Percentiles rank a stretch among this genome's conserved stretches.
Conservation (phyloP, 2,329 filamentous ascomycete species). For the Aspergillus sp. region DNA sequence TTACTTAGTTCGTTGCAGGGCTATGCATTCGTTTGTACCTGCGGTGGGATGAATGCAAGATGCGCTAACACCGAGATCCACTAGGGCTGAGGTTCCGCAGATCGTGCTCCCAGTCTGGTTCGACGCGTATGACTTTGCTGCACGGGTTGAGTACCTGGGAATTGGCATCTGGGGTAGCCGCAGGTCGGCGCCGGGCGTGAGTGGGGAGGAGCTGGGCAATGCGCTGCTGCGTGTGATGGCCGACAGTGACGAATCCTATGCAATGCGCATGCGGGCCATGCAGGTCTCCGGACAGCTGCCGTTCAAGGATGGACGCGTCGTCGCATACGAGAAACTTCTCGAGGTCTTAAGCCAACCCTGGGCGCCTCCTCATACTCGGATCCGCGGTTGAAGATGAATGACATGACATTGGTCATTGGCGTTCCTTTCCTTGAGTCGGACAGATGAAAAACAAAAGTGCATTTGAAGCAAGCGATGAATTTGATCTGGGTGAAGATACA, state of each 20-base stretch:
- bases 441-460: no score
- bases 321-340: slow-evolving; percentile 27
- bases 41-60: neutral
- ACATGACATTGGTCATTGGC: neutral
- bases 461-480: no score
- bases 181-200: slow-evolving; percentile 36
- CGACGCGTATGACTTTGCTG: slow-evolving; percentile 51
- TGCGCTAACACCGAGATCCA: slow-evolving; percentile 5
- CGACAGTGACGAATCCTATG: neutral
- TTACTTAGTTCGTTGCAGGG: no score
- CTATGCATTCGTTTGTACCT: neutral
- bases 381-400: no score
- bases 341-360: neutral
- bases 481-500: no score
- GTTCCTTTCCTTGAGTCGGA: neutral
- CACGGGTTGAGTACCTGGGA: slow-evolving; percentile 45
- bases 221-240: slow-evolving; percentile 26
- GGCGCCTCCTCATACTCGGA: neutral
- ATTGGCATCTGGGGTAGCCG: slow-evolving; percentile 47
- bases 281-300: slow-evolving; percentile 13
- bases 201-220: slow-evolving; percentile 27
- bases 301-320: slow-evolving; percentile 20
- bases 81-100: slow-evolving; percentile 49
- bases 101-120: slow-evolving; percentile 52
- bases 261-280: slow-evolving; percentile 14